Base-by-base conservation (phyloP, 2,329 filamentous ascomycete species). In the Sarocladiaceae sp. region DNA sequence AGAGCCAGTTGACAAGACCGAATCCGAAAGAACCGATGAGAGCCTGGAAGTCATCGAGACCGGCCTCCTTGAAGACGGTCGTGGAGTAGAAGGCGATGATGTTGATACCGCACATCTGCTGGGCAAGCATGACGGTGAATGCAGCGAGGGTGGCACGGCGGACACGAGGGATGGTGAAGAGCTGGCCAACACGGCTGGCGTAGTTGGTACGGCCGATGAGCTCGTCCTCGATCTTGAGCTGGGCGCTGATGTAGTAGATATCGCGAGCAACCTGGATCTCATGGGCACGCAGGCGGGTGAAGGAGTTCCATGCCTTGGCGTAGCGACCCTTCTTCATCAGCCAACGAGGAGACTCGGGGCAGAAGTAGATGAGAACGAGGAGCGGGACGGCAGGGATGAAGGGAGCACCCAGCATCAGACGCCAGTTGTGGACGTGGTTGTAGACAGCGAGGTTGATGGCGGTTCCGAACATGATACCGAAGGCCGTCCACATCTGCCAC, bases 41-140 rank as follows among this genome's bases (percentile, higher is more conserved):
- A 6, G 83, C 78, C 24, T 72, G 64, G 51, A 74, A 76, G 2
- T 71, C 63, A 32, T 49, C 58, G 42, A 79, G 74, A 13, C 79
- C 79, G 5, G 81, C 75, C 2, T 82, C 60, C 32, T 62, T 55
- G 58, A 80, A 80, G 37, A 80, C 68, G 7, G 79, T 82, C 1
- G 78, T 82, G 1, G 77, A 82, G 63, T 88, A 88, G 61, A 88
- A 88, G 1, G 82, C 80, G 47, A 87, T 83, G 50, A 86, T 84
- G 58, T 86, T 86, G 62, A 84, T 64, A 19, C 60, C 74, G 53
- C 80, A 83, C 73, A 85, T 80, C 62, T 85, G 81, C 61, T 85
- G 82, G 3, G 80, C 80, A 59, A 85, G 78, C 87, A 94, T 94
- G 56, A 93, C 85, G 2, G 80, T 81, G 53, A 82, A 85, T 1